A percentile compares a stretch with the other conserved stretches of the same genome.
Evolutionary conservation across 2,329 filamentous ascomycete genomes (phyloP).

Genomic region (Celoporthe dispersa): DNA sequence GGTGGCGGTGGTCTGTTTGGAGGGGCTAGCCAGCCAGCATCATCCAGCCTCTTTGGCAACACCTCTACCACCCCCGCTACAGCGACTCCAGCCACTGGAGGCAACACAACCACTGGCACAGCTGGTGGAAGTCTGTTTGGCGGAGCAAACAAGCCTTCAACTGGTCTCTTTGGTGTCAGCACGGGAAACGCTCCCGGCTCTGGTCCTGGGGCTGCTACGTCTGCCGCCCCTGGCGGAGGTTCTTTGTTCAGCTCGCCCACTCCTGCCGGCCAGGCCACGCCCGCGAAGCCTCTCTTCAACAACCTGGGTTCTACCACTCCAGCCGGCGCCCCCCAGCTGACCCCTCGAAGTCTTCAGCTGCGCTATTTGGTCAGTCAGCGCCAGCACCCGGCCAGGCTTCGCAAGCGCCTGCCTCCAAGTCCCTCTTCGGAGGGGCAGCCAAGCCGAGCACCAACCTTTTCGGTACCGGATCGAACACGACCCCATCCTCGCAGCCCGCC

Average conservation of each 20-base stretch:
- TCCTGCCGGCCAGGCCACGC: constrained; percentile 42
- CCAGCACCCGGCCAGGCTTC: constrained; percentile 21
- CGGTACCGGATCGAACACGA: constrained; percentile 12
- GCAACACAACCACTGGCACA: constrained; percentile 9
- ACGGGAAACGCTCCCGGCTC: constrained; percentile 16
- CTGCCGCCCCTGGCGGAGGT: constrained; percentile 26
- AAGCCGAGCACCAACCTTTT: constrained; percentile 18
- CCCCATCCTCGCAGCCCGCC: constrained; percentile 27
- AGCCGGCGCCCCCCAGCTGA: constrained; percentile 55
- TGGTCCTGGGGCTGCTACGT: constrained; percentile 28
- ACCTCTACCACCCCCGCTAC: constrained; percentile 30
- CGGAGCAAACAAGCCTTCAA: constrained; percentile 5
- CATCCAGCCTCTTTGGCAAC: constrained; percentile 36
- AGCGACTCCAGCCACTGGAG: constrained; percentile 23
- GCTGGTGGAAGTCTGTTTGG: constrained; percentile 22
- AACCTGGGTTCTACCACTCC: constrained; percentile 58
- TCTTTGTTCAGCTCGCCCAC: constrained; percentile 34
- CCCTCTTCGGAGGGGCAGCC: constrained; percentile 27
- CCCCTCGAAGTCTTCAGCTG: constrained; percentile 30
- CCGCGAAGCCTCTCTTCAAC: constrained; percentile 52
- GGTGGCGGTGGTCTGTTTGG: constrained; percentile 35
- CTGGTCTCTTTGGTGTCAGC: constrained; percentile 37
- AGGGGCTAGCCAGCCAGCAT: constrained; percentile 28
- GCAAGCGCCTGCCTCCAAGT: constrained; percentile 4
- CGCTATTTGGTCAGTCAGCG: constrained; percentile 28